Conservation (phyloP, 1,139 yeast genomes). For the Maudiozyma humilis region DNA sequence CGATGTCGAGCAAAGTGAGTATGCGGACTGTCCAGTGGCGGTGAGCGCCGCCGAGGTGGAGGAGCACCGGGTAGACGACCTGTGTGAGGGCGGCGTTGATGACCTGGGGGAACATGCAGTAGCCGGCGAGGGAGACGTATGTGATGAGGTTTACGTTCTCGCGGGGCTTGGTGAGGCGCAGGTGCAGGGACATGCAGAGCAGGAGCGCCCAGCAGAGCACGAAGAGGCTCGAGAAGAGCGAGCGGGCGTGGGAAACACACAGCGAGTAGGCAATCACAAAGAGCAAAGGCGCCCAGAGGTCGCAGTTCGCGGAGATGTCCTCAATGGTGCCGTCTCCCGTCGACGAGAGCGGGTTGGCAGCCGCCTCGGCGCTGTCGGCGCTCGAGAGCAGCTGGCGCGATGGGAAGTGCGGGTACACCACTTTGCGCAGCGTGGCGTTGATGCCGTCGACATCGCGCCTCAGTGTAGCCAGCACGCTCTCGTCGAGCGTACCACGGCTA, state of each 20-base stretch:
- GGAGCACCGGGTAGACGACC: constrained; percentile 20
- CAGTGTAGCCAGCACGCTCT: constrained; percentile 23
- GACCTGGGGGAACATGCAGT: constrained; percentile 30
- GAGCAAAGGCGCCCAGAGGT: constrained; percentile 31
- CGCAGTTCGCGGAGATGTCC: constrained; percentile 17
- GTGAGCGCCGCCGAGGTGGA: constrained; percentile 10
- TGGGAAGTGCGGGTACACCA: constrained; percentile 30
- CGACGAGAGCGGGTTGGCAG: background rate
- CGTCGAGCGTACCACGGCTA: constrained; percentile 31
- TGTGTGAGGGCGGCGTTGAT: constrained; percentile 22
- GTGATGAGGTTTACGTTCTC: constrained; percentile 24
- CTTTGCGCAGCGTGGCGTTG: constrained; percentile 26
- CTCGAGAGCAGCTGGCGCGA: constrained; percentile 8
- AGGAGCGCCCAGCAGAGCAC: constrained; percentile 26
- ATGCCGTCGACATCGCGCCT: constrained; percentile 30
- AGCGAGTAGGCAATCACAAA: constrained; percentile 27
- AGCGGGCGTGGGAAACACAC: constrained; percentile 24
- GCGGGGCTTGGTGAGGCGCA: constrained; percentile 22
- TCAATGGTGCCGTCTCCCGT: constrained; percentile 7
- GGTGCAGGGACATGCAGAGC: constrained; percentile 26
- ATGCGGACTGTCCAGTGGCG: constrained; percentile 18
- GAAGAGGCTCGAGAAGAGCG: constrained; percentile 27
- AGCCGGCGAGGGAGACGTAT: constrained; percentile 27
- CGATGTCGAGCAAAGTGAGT: constrained; percentile 15
- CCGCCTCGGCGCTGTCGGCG: constrained; percentile 2